These are phyloP conservation scores for Trichoderma aggressivum DNA, from an alignment of 2,329 filamentous ascomycete species.

Conservation along the genomic window DNA sequence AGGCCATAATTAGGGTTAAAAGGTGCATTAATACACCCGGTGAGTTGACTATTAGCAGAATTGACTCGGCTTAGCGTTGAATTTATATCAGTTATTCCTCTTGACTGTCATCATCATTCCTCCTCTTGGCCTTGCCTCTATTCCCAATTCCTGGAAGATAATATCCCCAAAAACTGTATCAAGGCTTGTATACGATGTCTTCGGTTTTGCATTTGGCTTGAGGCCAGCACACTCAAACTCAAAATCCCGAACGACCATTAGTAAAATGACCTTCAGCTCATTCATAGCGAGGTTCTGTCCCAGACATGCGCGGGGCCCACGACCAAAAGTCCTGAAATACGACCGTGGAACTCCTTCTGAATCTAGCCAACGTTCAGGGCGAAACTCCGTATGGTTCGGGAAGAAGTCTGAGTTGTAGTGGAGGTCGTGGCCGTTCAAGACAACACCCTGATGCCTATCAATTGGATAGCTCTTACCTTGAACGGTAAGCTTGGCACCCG, in stretches of 20 bases:
- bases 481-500: neutral
- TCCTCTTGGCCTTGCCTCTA: neutral
- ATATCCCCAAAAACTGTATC: slow-evolving; percentile 18
- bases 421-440: neutral
- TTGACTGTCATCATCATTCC: neutral
- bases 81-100: neutral
- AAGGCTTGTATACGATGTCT: slow-evolving; percentile 24
- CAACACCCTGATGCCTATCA: neutral
- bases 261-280: slow-evolving; percentile 32
- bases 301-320: slow-evolving; percentile 36
- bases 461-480: neutral
- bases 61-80: too few relatives aligned
- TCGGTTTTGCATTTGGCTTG: slow-evolving; percentile 22
- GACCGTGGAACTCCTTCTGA: slow-evolving; percentile 11
- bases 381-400: slow-evolving; percentile 22
- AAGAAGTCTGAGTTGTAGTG: neutral
- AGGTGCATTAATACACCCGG: too few relatives aligned
- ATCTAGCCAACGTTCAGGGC: slow-evolving; percentile 42
- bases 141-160: neutral
- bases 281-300: slow-evolving; percentile 36
- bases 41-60: too few relatives aligned
- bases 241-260: slow-evolving; percentile 26
- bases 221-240: slow-evolving; percentile 26
- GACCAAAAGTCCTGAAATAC: slow-evolving; percentile 34
- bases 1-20: neutral